Conservation (phyloP, 805 yeast genomes). For the Torulaspora delbrueckii region DNA sequence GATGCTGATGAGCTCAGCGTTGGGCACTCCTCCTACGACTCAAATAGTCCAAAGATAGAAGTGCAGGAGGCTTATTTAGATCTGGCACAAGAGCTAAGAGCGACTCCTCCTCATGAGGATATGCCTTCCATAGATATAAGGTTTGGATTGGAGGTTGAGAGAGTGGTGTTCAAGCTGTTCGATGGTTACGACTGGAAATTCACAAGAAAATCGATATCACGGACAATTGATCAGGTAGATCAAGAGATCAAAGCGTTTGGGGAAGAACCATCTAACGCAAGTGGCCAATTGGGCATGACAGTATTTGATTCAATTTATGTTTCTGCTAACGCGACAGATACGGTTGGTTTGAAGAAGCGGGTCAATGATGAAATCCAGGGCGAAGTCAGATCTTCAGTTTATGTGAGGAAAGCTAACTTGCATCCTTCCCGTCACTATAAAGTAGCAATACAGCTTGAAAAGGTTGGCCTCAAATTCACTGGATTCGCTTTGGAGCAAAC, state of each 20-base stretch:
- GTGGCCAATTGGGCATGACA: slow-evolving; percentile 15
- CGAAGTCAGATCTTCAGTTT: slow-evolving; percentile 22
- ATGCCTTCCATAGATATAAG: neutral
- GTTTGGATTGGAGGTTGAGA: slow-evolving; percentile 34
- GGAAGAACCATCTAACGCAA: slow-evolving; percentile 5
- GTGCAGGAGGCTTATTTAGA: slow-evolving; percentile 21
- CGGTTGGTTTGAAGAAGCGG: slow-evolving; percentile 43
- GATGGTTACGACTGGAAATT: slow-evolving; percentile 94
- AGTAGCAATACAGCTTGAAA: slow-evolving; percentile 49
- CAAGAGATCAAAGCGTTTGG: slow-evolving; percentile 27
- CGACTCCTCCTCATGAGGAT: neutral
- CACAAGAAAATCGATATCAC: slow-evolving; percentile 61
- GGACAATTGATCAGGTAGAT: slow-evolving; percentile 62
- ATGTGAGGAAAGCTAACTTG: slow-evolving; percentile 48
- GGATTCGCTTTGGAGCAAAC: slow-evolving; percentile 49
- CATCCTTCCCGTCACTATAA: slow-evolving; percentile 62
- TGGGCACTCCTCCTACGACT: slow-evolving; percentile 9
- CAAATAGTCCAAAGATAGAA: slow-evolving; percentile 2
- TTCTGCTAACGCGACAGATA: slow-evolving; percentile 47
- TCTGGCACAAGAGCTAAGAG: slow-evolving; percentile 4
- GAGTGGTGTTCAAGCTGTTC: slow-evolving; percentile 47
- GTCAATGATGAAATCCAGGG: slow-evolving; percentile 52
- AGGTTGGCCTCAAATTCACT: slow-evolving; percentile 45
- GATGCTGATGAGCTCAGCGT: slow-evolving; percentile 3
- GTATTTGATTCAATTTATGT: slow-evolving; percentile 73